phyloP scores from a whole-genome alignment of 805 yeast genomes.

The Candida cerambycidarum region DNA sequence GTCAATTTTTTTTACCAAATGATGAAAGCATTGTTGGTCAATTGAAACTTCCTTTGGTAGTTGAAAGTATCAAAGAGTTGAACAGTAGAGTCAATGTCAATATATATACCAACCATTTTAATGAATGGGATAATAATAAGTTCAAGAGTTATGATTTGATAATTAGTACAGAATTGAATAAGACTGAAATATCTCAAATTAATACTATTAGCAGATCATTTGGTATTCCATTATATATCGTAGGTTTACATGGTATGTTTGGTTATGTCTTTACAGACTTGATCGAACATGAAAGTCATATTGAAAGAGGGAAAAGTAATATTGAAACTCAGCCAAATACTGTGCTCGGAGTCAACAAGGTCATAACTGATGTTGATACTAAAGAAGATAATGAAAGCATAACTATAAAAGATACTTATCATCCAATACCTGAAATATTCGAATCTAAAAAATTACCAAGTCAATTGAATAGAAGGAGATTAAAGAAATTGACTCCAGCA shows the following conservation, averaged over 20 bases:
- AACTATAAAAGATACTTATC: conserved; percentile 37
- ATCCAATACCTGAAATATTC: conserved; percentile 35
- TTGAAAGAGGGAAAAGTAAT: conserved; percentile 51
- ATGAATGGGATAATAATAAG: conserved; percentile 14
- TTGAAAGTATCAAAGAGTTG: conserved; percentile 61
- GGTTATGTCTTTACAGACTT: conserved; percentile 83
- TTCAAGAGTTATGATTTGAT: conserved; percentile 64
- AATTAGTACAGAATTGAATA: conserved; percentile 66
- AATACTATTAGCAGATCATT: conserved; percentile 57
- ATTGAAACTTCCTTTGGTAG: conserved; percentile 53
- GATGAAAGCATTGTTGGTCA: conserved; percentile 56
- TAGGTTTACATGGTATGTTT: conserved; percentile 75
- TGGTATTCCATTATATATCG: conserved; percentile 64
- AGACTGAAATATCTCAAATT: conserved; percentile 42
- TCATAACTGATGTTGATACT: conserved; percentile 31
- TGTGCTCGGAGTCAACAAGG: conserved; percentile 47
- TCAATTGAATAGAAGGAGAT: conserved; percentile 43
- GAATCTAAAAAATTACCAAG: conserved; percentile 36
- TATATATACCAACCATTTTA: conserved; percentile 35
- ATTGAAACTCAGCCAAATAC: conserved; percentile 44
- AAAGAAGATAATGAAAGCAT: conserved; percentile 44
- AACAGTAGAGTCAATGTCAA: conserved; percentile 74
- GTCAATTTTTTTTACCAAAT: conserved; percentile 69
- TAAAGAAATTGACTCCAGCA: conserved; percentile 53
- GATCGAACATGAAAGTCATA: conserved; percentile 56